Percentiles rank a stretch among this genome's conserved stretches.
These are phyloP conservation scores for Ophiosphaerella korrae DNA, from an alignment of 2,329 filamentous ascomycete genomes.

Conservation along the genomic window DNA sequence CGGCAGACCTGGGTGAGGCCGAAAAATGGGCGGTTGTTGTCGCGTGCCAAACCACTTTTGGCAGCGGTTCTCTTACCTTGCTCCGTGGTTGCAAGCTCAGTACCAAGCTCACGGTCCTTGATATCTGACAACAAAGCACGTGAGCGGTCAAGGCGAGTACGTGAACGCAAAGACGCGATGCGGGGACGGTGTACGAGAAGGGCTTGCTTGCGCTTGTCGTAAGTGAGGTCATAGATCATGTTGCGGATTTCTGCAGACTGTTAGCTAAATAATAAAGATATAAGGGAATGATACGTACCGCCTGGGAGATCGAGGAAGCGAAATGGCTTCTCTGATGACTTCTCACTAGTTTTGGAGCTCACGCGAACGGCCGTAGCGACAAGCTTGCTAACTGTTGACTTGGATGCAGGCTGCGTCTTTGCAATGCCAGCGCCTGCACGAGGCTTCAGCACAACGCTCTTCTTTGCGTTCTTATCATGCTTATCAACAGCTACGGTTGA, in stretches of 20 bases:
- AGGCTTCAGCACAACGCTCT: not conserved
- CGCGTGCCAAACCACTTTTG: slow-evolving; percentile 7
- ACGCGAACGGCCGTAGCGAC: not conserved
- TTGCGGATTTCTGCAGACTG: slow-evolving; percentile 33
- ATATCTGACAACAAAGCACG: slow-evolving; percentile 24
- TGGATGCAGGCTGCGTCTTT: slow-evolving; percentile 5
- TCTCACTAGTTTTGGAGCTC: not conserved
- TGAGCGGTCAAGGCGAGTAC: slow-evolving; percentile 24
- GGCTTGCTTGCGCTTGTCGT: slow-evolving; percentile 19
- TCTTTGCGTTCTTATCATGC: not conserved
- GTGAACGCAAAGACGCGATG: slow-evolving; percentile 26
- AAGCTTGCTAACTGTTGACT: not conserved
- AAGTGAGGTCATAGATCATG: slow-evolving; percentile 26
- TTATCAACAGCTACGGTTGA: not conserved
- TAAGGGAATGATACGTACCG: slow-evolving; percentile 8
- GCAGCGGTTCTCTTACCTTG: not conserved
- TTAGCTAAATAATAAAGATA: slow-evolving; percentile 4
- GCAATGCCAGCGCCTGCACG: slow-evolving; percentile 13
- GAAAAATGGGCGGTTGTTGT: slow-evolving; percentile 30
- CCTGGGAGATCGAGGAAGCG: slow-evolving; percentile 29
- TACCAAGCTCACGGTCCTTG: slow-evolving; percentile 12
- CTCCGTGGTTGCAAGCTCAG: slow-evolving; percentile 5
- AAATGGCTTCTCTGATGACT: slow-evolving; percentile 6
- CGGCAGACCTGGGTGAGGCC: slow-evolving; percentile 34
- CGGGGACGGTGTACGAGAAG: slow-evolving; percentile 33